Percentiles rank a stretch among this genome's conserved stretches.
phyloP scores from a whole-genome alignment of 805 yeast genomes.

The Monosporozyma yasuniensis region DNA sequence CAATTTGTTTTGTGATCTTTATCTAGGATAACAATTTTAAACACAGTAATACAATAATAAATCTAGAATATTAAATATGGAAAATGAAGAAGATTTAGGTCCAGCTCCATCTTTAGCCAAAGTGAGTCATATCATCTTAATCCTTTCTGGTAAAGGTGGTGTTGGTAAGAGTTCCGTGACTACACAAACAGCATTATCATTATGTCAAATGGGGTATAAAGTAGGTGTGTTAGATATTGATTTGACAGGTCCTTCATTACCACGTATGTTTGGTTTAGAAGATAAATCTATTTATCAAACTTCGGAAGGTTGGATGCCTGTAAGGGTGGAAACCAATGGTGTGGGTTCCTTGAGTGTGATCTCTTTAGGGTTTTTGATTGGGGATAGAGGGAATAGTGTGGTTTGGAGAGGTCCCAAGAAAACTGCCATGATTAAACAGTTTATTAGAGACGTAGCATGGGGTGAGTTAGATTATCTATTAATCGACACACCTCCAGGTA shows the following conservation, averaged over 20 bases:
- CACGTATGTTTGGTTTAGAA: slow-evolving; percentile 93
- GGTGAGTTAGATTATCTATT: slow-evolving; percentile 64
- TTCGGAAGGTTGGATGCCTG: slow-evolving; percentile 88
- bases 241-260: slow-evolving; percentile 92
- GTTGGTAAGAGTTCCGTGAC: slow-evolving; percentile 96
- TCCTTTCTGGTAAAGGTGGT: slow-evolving; percentile 93
- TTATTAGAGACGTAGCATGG: slow-evolving; percentile 87
- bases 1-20: neutral
- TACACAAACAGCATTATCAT: slow-evolving; percentile 81
- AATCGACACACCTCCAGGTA: slow-evolving; percentile 98
- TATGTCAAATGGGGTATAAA: slow-evolving; percentile 58
- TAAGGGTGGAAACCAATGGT: slow-evolving; percentile 34
- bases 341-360: slow-evolving; percentile 52
- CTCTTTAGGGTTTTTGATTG: slow-evolving; percentile 81
- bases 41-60: neutral
- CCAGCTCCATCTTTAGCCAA: slow-evolving; percentile 33
- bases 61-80: neutral
- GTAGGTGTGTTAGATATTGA: slow-evolving; percentile 97
- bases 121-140: slow-evolving; percentile 69
- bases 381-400: slow-evolving; percentile 78
- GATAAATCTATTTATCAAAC: slow-evolving; percentile 70
- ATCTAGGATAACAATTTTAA: neutral
- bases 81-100: slow-evolving; percentile 8
- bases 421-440: slow-evolving; percentile 95
- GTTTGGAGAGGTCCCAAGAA: slow-evolving; percentile 99